Evolutionary conservation across 805 yeast genomes (phyloP).

Genomic region (Nakazawaea ernobii): DNA sequence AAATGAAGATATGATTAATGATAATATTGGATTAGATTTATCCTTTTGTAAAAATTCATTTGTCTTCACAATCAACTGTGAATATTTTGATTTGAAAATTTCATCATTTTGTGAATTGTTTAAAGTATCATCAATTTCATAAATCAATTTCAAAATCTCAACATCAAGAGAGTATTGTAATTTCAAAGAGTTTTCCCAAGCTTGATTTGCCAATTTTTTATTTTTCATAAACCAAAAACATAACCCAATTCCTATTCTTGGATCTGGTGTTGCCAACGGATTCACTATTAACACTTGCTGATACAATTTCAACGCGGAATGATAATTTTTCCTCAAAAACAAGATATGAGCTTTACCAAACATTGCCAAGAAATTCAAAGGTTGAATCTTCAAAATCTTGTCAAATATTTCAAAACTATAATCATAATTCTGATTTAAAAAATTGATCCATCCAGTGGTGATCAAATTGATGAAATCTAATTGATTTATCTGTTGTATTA

Average conservation of each 20-base stretch:
- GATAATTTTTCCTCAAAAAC: conserved; percentile 66
- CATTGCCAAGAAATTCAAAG: conserved; percentile 67
- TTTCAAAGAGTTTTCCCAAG: conserved; percentile 80
- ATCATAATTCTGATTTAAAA: conserved; percentile 57
- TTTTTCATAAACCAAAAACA: conserved; percentile 90
- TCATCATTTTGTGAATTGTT: conserved; percentile 50
- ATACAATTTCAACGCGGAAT: conserved; percentile 70
- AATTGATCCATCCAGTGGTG: conserved; percentile 59
- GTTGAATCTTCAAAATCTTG: conserved; percentile 44
- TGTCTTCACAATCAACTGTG: conserved; percentile 48
- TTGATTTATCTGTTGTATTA: conserved; percentile 38
- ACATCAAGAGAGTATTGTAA: conserved; percentile 58
- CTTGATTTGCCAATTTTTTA: conserved; percentile 62
- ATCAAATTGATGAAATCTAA: conserved; percentile 56
- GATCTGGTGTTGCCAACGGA: conserved; percentile 82
- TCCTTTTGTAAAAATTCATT: conserved; percentile 33
- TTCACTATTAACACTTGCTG: conserved; percentile 76
- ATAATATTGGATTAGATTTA: conserved; percentile 53
- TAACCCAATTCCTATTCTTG: conserved; percentile 90
- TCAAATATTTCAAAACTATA: conserved; percentile 70
- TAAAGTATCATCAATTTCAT: conserved; percentile 60
- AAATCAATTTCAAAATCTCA: conserved; percentile 58
- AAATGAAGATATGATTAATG: conserved; percentile 63
- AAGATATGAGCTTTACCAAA: conserved; percentile 80
- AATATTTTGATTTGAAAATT: conserved; percentile 56